A percentile compares a stretch with the other conserved stretches of the same genome.
Conservation (phyloP, 495 filamentous ascomycete species). For the Penicillium soppii region DNA sequence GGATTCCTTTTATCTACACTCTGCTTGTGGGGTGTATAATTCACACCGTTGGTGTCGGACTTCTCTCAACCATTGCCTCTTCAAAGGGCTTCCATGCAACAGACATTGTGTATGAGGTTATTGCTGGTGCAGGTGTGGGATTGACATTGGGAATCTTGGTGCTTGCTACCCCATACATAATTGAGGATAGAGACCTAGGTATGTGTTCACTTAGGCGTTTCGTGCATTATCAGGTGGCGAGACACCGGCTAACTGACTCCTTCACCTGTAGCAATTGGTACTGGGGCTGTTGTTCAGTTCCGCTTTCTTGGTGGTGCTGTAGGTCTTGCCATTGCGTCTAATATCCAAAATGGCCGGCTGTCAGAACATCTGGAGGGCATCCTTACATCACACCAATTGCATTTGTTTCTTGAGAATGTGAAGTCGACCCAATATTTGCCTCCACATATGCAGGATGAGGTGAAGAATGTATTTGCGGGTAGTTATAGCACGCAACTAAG, state of each 20-base stretch:
- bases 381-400: conserved; percentile 18
- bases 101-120: conserved; percentile 52
- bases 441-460: conserved; percentile 9
- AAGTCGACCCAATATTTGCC: conserved; percentile 9
- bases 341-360: conserved; percentile 32
- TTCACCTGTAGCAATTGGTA: conserved; percentile 43
- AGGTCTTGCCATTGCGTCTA: conserved; percentile 46
- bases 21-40: conserved; percentile 43
- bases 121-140: conserved; percentile 54
- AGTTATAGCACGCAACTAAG: conserved; percentile 26
- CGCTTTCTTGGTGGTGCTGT: conserved; percentile 58
- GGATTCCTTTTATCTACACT: conserved; percentile 49
- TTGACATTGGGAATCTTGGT: conserved; percentile 41
- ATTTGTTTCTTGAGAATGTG: conserved; percentile 26
- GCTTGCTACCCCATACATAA: conserved; percentile 50
- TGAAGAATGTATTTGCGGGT: conserved; percentile 17
- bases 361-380: conserved; percentile 17
- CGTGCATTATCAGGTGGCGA: background rate
- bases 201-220: conserved; percentile 9
- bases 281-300: conserved; percentile 54
- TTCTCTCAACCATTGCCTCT: conserved; percentile 44
- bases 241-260: background rate
- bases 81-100: conserved; percentile 26
- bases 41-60: conserved; percentile 50
- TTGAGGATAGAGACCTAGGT: conserved; percentile 47